phyloP scores from a whole-genome alignment of 495 filamentous ascomycete genomes.

The Cercophora sp. region DNA sequence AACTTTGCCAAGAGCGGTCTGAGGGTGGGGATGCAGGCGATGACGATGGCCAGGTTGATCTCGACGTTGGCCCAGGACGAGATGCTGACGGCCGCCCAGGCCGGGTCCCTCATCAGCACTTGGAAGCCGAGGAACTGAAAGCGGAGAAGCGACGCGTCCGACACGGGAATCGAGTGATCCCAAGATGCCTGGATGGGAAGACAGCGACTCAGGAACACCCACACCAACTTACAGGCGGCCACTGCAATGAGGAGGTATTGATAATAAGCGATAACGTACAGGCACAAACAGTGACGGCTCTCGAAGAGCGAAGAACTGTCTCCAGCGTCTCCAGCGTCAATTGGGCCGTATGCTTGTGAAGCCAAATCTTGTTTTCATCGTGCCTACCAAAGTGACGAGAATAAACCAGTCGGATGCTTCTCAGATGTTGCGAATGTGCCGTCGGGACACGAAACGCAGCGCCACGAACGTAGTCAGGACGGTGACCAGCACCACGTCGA shows the following conservation, averaged over 20 bases:
- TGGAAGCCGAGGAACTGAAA: background rate
- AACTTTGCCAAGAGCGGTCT: slow-evolving; percentile 22
- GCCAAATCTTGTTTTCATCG: background rate
- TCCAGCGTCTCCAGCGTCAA: background rate
- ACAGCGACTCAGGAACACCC: background rate
- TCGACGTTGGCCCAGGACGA: slow-evolving; percentile 30
- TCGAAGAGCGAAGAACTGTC: background rate
- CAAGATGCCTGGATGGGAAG: background rate
- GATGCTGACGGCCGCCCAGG: background rate
- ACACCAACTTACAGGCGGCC: background rate
- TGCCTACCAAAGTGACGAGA: background rate
- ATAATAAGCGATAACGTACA: no score
- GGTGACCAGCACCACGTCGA: slow-evolving; percentile 3
- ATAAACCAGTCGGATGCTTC: background rate
- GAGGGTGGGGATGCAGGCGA: slow-evolving; percentile 28
- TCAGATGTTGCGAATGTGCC: background rate
- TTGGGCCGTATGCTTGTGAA: no score
- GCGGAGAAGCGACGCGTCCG: slow-evolving; percentile 1
- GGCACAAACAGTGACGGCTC: background rate
- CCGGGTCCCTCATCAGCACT: slow-evolving; percentile 1
- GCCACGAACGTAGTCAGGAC: background rate
- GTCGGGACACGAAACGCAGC: slow-evolving; percentile 2
- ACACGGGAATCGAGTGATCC: background rate
- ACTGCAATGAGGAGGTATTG: background rate
- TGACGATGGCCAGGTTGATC: slow-evolving; percentile 28